phyloP scores from a whole-genome alignment of 2,329 filamentous ascomycete genomes.

The Neonectria punicea region DNA sequence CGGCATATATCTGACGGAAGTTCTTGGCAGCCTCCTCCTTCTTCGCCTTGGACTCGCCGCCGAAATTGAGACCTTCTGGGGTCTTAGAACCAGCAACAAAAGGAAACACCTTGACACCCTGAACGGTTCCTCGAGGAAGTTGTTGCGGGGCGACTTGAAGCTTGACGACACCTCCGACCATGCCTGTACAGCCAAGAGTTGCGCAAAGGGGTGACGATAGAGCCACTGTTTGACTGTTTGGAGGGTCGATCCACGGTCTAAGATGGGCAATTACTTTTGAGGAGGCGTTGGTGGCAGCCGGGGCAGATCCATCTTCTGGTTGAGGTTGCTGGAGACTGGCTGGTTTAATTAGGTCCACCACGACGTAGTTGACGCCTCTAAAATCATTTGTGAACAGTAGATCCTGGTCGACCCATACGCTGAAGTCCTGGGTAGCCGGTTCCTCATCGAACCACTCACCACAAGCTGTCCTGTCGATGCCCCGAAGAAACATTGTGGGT shows the following conservation, averaged over 20 bases:
- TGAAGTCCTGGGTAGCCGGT: constrained; percentile 66
- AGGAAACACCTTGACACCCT: constrained; percentile 80
- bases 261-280: constrained; percentile 80
- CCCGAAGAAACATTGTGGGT: constrained; percentile 80
- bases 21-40: constrained; percentile 80
- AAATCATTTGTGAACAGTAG: constrained; percentile 77
- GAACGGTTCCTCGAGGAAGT: constrained; percentile 72
- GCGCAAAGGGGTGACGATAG: constrained; percentile 82
- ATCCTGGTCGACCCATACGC: constrained; percentile 87
- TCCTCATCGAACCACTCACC: constrained; percentile 83
- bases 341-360: constrained; percentile 88
- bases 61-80: constrained; percentile 80
- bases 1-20: constrained; percentile 77
- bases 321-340: constrained; percentile 78
- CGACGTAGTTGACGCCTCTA: constrained; percentile 79
- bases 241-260: constrained; percentile 84
- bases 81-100: constrained; percentile 71
- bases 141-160: constrained; percentile 84
- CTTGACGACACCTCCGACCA: constrained; percentile 88
- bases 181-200: constrained; percentile 74
- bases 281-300: constrained; percentile 54
- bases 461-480: constrained; percentile 76
- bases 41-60: constrained; percentile 85
- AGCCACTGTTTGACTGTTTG: constrained; percentile 81
- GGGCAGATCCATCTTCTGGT: constrained; percentile 72